phyloP scores from a whole-genome alignment of 257 asterid genomes.

The Gynochthodes officinalis region DNA sequence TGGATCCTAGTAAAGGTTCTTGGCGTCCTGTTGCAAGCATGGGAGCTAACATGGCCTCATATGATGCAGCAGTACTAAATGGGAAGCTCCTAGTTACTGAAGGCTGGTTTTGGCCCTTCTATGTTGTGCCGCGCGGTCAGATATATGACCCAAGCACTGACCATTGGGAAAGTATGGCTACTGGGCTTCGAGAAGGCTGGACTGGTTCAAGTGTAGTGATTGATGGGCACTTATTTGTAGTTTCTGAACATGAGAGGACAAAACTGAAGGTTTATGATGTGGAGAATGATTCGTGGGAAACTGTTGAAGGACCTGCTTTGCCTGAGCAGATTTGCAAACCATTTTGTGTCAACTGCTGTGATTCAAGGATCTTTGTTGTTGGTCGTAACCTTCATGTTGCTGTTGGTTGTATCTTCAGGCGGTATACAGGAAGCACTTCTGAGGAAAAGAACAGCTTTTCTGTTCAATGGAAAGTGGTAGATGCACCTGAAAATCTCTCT shows the following conservation, averaged over 20 bases:
- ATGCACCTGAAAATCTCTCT: conserved; percentile 65
- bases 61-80: conserved; percentile 76
- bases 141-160: conserved; percentile 69
- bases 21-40: conserved; percentile 70
- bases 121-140: conserved; percentile 87
- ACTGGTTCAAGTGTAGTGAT: conserved; percentile 92
- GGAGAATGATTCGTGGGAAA: conserved; percentile 72
- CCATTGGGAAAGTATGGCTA: conserved; percentile 82
- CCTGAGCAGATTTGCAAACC: conserved; percentile 96
- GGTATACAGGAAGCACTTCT: background rate
- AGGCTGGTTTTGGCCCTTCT: conserved; percentile 99
- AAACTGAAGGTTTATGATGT: conserved; percentile 81
- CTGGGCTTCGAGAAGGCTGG: conserved; percentile 97
- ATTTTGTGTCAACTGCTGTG: conserved; percentile 67
- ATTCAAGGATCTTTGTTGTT: conserved; percentile 59
- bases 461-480: conserved; percentile 69
- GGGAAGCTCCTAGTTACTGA: conserved; percentile 92
- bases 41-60: conserved; percentile 74
- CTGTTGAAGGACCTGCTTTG: conserved; percentile 72
- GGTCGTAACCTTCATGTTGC: conserved; percentile 92
- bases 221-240: conserved; percentile 65
- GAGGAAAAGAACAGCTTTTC: conserved; percentile 41
- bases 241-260: conserved; percentile 91
- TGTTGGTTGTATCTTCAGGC: conserved; percentile 53
- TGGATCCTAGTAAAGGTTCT: conserved; percentile 62